Evolutionary conservation across 805 yeast genomes (phyloP).

Genomic region (Wickerhamiella occidentalis): DNA sequence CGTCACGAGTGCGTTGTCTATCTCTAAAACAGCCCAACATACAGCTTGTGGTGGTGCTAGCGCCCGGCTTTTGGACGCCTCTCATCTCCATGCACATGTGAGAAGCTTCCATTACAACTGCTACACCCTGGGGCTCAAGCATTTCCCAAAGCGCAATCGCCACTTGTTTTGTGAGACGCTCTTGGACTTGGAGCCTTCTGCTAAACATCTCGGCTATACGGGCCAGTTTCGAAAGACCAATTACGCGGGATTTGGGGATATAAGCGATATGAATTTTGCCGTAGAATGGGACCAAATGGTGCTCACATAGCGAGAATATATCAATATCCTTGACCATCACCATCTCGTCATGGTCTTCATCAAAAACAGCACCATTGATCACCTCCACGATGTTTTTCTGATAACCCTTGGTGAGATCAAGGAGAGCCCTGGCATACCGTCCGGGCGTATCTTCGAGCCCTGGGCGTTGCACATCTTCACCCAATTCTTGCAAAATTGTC

Average conservation of each 20-base stretch:
- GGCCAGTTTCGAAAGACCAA: conserved; percentile 88
- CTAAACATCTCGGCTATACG: conserved; percentile 95
- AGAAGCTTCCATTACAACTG: conserved; percentile 93
- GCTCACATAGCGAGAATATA: conserved; percentile 87
- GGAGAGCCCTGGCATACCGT: conserved; percentile 92
- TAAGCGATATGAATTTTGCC: conserved; percentile 98
- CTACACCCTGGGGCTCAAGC: conserved; percentile 90
- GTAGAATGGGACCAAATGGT: conserved; percentile 91
- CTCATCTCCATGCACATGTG: conserved; percentile 99
- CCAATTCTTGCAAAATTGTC: conserved; percentile 60
- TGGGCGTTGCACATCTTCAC: conserved; percentile 81
- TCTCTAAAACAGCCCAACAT: conserved; percentile 94
- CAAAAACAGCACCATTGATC: conserved; percentile 88
- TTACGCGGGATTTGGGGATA: conserved; percentile 84
- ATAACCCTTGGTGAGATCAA: conserved; percentile 90
- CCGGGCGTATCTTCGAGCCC: conserved; percentile 92
- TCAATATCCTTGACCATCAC: conserved; percentile 94
- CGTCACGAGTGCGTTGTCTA: conserved; percentile 92
- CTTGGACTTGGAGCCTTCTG: conserved; percentile 95
- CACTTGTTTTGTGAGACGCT: conserved; percentile 88
- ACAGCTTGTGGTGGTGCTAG: conserved; percentile 86
- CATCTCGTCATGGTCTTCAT: conserved; percentile 98
- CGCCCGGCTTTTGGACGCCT: conserved; percentile 92
- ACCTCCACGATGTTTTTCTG: conserved; percentile 88
- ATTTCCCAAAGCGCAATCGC: conserved; percentile 92